These are phyloP conservation scores for Trichomonas tenax DNA, from an alignment of 208 protist species.

Conservation along the genomic window DNA sequence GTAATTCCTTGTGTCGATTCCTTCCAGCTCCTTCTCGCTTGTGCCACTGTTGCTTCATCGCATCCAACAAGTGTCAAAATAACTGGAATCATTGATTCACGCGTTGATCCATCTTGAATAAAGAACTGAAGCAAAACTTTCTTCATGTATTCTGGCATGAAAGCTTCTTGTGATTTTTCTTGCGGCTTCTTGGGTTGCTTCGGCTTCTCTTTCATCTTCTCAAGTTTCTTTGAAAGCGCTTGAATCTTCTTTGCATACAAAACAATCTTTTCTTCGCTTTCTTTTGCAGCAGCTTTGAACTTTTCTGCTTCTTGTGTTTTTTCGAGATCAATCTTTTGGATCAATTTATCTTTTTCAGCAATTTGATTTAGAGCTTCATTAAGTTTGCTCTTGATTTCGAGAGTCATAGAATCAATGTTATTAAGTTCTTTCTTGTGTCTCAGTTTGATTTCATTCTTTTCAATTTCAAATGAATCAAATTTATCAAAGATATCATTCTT, in stretches of 20 bases:
- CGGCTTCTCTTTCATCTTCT: background rate
- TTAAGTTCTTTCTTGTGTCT: background rate
- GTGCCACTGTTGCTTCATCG: background rate
- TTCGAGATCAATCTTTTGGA: background rate
- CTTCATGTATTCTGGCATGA: background rate
- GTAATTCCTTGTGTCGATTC: background rate
- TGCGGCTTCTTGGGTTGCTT: background rate
- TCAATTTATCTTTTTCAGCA: background rate
- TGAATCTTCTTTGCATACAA: background rate
- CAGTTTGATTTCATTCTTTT: background rate
- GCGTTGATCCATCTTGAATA: background rate
- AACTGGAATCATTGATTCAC: background rate
- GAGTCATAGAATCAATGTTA: background rate
- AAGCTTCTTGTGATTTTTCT: background rate
- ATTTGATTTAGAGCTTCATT: background rate
- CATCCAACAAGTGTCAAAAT: background rate
- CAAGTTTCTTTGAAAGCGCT: background rate
- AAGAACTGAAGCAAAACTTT: conserved; percentile 11
- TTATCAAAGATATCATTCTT: background rate
- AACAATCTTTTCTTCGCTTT: background rate
- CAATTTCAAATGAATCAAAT: background rate
- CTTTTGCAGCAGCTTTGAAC: background rate
- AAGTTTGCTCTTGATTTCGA: background rate
- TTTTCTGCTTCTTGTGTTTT: background rate
- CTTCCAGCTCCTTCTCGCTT: background rate